A percentile compares a stretch with the other conserved stretches of the same genome.
Conservation (phyloP, 225 moss, liverwort and hornwort species). For the Rhytidiadelphus loreus region DNA sequence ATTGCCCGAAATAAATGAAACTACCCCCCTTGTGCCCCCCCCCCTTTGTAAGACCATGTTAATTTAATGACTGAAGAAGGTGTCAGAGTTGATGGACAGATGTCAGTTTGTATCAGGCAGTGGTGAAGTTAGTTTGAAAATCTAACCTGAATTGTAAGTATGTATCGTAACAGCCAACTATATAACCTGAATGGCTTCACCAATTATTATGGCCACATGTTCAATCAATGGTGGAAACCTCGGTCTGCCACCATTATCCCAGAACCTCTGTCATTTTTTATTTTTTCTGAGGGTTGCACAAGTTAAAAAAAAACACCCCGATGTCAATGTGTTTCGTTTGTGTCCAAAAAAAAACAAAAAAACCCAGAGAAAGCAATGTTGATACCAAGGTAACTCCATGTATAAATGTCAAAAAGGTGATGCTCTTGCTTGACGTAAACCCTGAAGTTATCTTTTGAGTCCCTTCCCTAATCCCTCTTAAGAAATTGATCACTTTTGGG, state of each 20-base stretch:
- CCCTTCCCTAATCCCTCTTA: no score
- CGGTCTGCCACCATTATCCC: not conserved
- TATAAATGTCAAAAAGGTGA: accelerated
- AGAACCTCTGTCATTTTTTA: not conserved
- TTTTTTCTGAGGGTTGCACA: not conserved
- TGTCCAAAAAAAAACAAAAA: no score
- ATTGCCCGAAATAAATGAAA: not conserved
- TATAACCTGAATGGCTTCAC: not conserved
- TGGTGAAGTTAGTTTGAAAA: not conserved
- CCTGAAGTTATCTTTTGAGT: accelerated
- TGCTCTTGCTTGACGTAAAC: accelerated
- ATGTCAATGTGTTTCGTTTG: no score
- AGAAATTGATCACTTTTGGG: not conserved
- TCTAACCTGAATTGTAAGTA: not conserved
- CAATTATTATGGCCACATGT: no score
- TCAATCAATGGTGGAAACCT: no score
- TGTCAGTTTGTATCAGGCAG: not conserved
- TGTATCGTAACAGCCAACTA: not conserved
- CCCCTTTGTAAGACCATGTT: not conserved
- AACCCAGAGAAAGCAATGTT: no score
- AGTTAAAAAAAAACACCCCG: no score
- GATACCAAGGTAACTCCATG: not conserved
- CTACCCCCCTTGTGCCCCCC: not conserved
- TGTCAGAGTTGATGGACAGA: not conserved
- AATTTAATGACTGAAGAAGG: not conserved